phyloP scores from a whole-genome alignment of 2,329 filamentous ascomycete species.

The Pezicula radicicola region DNA sequence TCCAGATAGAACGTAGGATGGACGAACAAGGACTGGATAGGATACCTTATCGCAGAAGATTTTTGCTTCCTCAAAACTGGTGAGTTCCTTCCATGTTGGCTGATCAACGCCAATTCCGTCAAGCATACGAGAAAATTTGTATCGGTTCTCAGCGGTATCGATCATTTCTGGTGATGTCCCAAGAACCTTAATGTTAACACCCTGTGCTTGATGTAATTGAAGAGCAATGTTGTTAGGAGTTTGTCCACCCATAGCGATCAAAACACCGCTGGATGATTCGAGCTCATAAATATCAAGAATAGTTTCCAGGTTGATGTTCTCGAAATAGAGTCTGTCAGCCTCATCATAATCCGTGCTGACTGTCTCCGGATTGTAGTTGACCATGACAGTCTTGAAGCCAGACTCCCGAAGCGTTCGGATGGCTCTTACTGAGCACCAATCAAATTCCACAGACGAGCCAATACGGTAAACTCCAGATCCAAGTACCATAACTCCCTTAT shows the following conservation, averaged over 20 bases:
- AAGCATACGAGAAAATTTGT: conserved; percentile 98
- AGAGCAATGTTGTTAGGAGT: conserved; percentile 97
- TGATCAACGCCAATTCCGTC: conserved; percentile 94
- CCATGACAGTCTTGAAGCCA: conserved; percentile 93
- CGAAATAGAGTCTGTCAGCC: conserved; percentile 91
- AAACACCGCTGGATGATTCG: conserved; percentile 78
- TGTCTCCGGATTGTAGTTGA: conserved; percentile 91
- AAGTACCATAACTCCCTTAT: conserved; percentile 93
- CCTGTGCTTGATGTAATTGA: conserved; percentile 60
- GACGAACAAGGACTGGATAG: conserved; percentile 92
- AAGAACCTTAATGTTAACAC: conserved; percentile 86
- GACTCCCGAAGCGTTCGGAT: conserved; percentile 84
- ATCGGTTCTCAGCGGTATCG: conserved; percentile 93
- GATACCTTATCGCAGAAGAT: conserved; percentile 84
- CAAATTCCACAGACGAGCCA: conserved; percentile 96
- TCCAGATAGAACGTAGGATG: conserved; percentile 94
- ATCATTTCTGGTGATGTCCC: conserved; percentile 99
- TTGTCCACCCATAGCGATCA: conserved; percentile 96
- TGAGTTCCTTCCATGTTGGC: conserved; percentile 96
- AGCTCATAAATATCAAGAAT: conserved; percentile 91
- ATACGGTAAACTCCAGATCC: conserved; percentile 97
- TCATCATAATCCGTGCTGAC: conserved; percentile 91
- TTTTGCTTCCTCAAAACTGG: conserved; percentile 86
- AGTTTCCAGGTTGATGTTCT: conserved; percentile 88
- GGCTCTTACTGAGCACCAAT: conserved; percentile 96